These are phyloP conservation scores for Cylindrodendrum hubeiense DNA, from an alignment of 2,329 filamentous ascomycete species.

Conservation along the genomic window DNA sequence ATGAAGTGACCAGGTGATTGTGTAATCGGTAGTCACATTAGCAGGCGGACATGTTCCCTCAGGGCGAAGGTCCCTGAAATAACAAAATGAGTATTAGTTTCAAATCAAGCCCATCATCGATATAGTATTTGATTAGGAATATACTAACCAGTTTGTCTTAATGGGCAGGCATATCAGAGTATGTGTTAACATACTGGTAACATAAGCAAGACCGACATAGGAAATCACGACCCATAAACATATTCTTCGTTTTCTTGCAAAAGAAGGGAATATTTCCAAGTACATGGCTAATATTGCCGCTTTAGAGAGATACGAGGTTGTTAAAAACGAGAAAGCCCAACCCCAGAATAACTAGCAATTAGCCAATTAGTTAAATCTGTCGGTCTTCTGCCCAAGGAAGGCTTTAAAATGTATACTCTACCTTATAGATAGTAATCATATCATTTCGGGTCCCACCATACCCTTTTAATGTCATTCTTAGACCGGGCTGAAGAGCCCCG, in stretches of 20 bases:
- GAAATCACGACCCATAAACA: constrained; percentile 21
- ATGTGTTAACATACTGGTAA: neutral
- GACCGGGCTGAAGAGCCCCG: constrained; percentile 14
- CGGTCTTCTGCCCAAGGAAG: too few species aligned
- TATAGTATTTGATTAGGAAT: neutral
- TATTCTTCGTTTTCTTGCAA: constrained; percentile 19
- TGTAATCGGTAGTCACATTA: neutral
- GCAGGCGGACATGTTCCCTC: neutral
- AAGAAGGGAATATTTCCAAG: constrained; percentile 23
- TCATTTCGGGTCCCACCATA: neutral
- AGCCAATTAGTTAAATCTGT: neutral
- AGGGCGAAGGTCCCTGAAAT: too few species aligned
- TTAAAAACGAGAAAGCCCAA: constrained; percentile 19
- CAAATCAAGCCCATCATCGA: too few species aligned
- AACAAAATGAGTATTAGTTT: too few species aligned
- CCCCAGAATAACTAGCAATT: constrained; percentile 22
- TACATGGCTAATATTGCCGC: constrained; percentile 29
- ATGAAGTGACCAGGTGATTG: constrained; percentile 17
- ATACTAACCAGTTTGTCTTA: constrained; percentile 20
- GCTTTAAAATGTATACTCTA: too few species aligned
- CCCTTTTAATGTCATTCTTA: neutral
- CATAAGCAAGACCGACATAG: neutral
- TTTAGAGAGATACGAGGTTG: constrained; percentile 29
- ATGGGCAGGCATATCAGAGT: constrained; percentile 24
- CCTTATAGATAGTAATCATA: neutral